These are phyloP conservation scores for Lepraria neglecta DNA, from an alignment of 495 filamentous ascomycete species.

Conservation along the genomic window DNA sequence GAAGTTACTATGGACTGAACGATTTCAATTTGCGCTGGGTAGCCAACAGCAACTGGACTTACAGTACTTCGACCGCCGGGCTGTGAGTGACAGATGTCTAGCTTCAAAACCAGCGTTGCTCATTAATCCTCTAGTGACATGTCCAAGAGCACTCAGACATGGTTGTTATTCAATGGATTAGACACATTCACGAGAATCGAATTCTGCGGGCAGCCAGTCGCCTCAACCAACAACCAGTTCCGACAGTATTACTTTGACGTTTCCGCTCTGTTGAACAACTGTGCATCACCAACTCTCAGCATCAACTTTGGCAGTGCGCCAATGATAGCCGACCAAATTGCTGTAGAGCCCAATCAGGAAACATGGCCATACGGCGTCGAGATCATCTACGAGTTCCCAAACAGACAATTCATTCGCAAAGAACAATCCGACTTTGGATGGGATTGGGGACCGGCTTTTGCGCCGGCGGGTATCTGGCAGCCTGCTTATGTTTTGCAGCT, in stretches of 20 bases:
- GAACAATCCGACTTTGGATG: slow-evolving; percentile 67
- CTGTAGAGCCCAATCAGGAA: slow-evolving; percentile 48
- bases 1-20: slow-evolving; percentile 50
- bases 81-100: slow-evolving; percentile 36
- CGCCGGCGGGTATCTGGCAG: slow-evolving; percentile 61
- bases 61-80: slow-evolving; percentile 45
- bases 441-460: slow-evolving; percentile 66
- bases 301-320: slow-evolving; percentile 55
- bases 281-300: slow-evolving; percentile 40
- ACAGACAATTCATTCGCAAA: slow-evolving; percentile 60
- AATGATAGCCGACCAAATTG: slow-evolving; percentile 48
- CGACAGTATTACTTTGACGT: slow-evolving; percentile 66
- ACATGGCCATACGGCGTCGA: slow-evolving; percentile 47
- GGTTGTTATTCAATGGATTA: slow-evolving; percentile 58
- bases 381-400: slow-evolving; percentile 46
- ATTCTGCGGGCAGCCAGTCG: slow-evolving; percentile 56
- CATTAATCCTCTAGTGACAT: not conserved
- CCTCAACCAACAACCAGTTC: slow-evolving; percentile 64
- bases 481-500: slow-evolving; percentile 56
- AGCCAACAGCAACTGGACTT: slow-evolving; percentile 55
- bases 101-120: not conserved
- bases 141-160: slow-evolving; percentile 32
- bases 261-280: slow-evolving; percentile 43
- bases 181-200: slow-evolving; percentile 60
- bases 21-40: slow-evolving; percentile 60